These are phyloP conservation scores for Candida ponderosae DNA, from an alignment of 805 yeast genomes.

Conservation along the genomic window DNA sequence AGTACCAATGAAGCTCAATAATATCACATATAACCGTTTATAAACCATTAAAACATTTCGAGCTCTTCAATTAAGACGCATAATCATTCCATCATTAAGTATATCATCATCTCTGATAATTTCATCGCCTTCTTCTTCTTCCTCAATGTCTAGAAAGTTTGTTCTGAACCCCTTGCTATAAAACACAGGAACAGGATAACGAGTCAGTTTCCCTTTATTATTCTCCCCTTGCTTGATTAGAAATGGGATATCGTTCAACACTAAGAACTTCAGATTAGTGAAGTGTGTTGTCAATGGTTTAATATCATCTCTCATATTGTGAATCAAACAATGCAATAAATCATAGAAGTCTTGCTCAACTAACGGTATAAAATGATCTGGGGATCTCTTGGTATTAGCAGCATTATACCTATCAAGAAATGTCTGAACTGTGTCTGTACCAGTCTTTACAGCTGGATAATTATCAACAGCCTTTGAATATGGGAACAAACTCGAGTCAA, in stretches of 20 bases:
- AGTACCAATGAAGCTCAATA: no score
- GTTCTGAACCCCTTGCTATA: conserved; percentile 24
- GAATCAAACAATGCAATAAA: conserved; percentile 29
- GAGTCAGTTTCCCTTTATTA: conserved; percentile 9
- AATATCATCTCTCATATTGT: conserved; percentile 27
- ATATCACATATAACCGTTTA: no score
- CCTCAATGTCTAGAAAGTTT: conserved; percentile 12
- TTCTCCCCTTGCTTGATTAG: conserved; percentile 17
- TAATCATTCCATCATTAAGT: no score
- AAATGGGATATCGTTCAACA: conserved; percentile 30
- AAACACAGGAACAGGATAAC: conserved; percentile 28
- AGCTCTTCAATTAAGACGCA: no score
- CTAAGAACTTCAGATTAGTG: conserved; percentile 26
- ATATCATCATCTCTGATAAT: not conserved
- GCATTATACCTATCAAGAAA: conserved; percentile 21
- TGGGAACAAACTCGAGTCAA: conserved; percentile 27
- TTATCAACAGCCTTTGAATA: conserved; percentile 35
- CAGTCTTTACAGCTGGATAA: conserved; percentile 35
- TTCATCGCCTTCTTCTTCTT: not conserved
- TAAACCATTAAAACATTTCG: no score
- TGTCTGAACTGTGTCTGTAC: conserved; percentile 26
- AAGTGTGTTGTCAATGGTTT: conserved; percentile 26
- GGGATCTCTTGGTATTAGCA: conserved; percentile 7
- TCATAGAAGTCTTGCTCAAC: conserved; percentile 23
- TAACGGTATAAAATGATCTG: conserved; percentile 19